Base-by-base conservation (phyloP, 257 asterid species). In the Jacaranda mimosifolia region DNA sequence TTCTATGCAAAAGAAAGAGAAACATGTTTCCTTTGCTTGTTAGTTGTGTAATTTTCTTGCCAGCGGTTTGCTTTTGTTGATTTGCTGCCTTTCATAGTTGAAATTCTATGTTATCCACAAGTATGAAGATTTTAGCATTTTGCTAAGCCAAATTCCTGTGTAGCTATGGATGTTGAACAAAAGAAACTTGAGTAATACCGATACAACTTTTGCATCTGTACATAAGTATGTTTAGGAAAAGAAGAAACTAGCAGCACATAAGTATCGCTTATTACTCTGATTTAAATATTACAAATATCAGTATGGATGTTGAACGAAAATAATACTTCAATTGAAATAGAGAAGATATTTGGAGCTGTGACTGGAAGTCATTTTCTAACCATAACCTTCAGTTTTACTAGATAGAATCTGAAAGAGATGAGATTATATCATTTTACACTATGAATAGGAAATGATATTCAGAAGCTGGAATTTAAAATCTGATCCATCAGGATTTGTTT, bases 401-500 rank as follows among this genome's bases (percentile, higher is more conserved):
- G 15, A 12, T 39, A 70, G 35, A 55, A 57, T 69, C 63, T 40
- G 79, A 56, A 60, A 39, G n/a, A 35, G 72, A 59, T 78, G 73
- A 40, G 48, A 74, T 39, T 3, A 35, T 46, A 49, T 78, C 56
- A 43, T 70, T 72, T 64, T 68, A 10, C n/a, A 70, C 35, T 15
- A 39, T 59, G 36, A 21, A 48, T 48, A 35, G 17, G 66, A 43
- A 46, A 75, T 74, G 76, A 12, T 52, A 68, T 21, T 75, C 13
- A 53, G 66, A 55, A 52, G 42, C 53, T 52, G 60, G 48, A 35
- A n/a, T 12, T 81, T 63, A 45, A 64, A 46, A 76, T 71, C 65
- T 81, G 72, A 82, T 26, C 45, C 55, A 52, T 56, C 63, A 55
- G 49, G 9, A 73, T 63, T 71, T 67, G 46, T 68, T 65, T 83